These are phyloP conservation scores for Taxillus chinensis DNA, from an alignment of 164 flowering plant species.

Conservation along the genomic window DNA sequence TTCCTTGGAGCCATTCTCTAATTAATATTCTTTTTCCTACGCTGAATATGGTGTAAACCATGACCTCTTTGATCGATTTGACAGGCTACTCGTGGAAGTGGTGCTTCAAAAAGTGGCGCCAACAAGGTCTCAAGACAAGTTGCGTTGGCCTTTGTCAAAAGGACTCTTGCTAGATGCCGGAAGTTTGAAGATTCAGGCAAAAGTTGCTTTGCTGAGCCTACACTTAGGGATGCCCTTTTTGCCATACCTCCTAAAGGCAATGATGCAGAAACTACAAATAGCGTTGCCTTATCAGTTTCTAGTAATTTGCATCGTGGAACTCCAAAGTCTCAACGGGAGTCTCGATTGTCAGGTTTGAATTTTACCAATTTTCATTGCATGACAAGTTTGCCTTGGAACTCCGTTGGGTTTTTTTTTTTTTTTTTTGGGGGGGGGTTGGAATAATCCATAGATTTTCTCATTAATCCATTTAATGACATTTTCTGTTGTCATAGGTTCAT, in stretches of 20 bases:
- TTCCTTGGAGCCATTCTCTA: no score
- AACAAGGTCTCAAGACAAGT: conserved; percentile 31
- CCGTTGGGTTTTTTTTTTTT: no score
- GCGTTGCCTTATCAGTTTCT: neutral
- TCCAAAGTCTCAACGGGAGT: conserved; percentile 6
- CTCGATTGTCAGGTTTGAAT: conserved; percentile 11
- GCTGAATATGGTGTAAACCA: neutral
- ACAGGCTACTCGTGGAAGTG: conserved; percentile 37
- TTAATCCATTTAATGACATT: conserved; percentile 7
- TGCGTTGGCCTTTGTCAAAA: conserved; percentile 30
- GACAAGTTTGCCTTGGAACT: no score
- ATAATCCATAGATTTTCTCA: neutral
- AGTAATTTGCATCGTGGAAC: conserved; percentile 1
- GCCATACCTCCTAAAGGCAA: conserved; percentile 16
- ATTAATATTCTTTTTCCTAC: no score
- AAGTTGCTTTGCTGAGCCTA: conserved; percentile 38
- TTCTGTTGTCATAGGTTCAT: conserved; percentile 20
- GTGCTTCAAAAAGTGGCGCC: conserved; percentile 23
- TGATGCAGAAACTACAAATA: conserved; percentile 11
- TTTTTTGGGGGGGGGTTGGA: neutral
- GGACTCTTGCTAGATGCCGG: conserved; percentile 34
- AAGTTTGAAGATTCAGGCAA: conserved; percentile 30
- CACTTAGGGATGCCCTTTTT: conserved; percentile 27
- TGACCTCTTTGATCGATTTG: neutral
- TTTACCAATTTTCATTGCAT: neutral